Conservation (phyloP, 352 stramenopile species). For the Blastocystis sp. region DNA sequence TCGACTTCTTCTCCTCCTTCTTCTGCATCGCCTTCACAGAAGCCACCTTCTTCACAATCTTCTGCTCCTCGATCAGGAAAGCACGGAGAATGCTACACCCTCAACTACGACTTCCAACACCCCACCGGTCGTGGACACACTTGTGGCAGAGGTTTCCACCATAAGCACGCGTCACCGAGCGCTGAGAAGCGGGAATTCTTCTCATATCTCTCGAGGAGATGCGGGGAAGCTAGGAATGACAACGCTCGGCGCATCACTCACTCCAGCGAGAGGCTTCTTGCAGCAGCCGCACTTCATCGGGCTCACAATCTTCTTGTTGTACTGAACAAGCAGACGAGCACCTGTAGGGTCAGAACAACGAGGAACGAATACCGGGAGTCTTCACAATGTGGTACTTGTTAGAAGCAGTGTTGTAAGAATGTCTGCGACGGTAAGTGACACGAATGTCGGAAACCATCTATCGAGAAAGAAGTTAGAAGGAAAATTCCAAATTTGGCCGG, state of each 20-base stretch:
- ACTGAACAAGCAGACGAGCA: slow-evolving; percentile 81
- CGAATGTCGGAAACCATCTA: slow-evolving; percentile 82
- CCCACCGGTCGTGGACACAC: slow-evolving; percentile 77
- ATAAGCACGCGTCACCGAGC: slow-evolving; percentile 88
- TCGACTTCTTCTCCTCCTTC: slow-evolving; percentile 59
- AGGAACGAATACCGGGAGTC: slow-evolving; percentile 77
- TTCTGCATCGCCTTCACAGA: slow-evolving; percentile 79
- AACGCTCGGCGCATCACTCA: background rate
- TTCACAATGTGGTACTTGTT: slow-evolving; percentile 84
- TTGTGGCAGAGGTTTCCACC: slow-evolving; percentile 80
- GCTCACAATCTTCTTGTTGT: slow-evolving; percentile 82
- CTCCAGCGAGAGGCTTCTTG: slow-evolving; percentile 71
- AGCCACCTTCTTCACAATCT: slow-evolving; percentile 98
- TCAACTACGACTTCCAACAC: background rate
- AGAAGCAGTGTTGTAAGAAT: slow-evolving; percentile 88
- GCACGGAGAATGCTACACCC: slow-evolving; percentile 79
- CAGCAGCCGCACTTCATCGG: slow-evolving; percentile 90
- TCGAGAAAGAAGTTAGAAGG: background rate
- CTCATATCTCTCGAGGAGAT: slow-evolving; percentile 66
- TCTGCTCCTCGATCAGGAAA: slow-evolving; percentile 98
- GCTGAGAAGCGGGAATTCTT: slow-evolving; percentile 76
- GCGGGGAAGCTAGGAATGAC: slow-evolving; percentile 21
- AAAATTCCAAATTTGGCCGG: background rate
- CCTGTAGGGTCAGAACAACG: slow-evolving; percentile 59
- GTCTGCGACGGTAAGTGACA: slow-evolving; percentile 83